phyloP scores from a whole-genome alignment of 1,139 yeast species.

The Geotrichum europaeum region DNA sequence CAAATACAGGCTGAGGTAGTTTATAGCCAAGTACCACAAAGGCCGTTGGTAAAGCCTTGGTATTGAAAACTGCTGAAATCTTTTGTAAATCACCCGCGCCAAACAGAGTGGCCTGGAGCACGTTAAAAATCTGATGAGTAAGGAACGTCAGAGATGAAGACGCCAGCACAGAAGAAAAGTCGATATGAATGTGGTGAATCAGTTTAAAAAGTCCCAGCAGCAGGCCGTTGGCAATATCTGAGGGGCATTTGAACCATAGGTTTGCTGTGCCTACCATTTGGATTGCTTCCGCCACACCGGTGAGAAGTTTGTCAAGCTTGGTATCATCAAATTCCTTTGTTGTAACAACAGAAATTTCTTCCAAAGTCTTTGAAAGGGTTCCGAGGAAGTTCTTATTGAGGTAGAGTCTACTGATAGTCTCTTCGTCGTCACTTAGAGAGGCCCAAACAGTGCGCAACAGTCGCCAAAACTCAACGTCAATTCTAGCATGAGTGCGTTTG shows the following conservation, averaged over 20 bases:
- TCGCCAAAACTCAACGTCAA: slow-evolving; percentile 19
- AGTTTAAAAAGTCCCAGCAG: slow-evolving; percentile 4
- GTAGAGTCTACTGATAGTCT: slow-evolving; percentile 17
- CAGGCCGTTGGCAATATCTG: slow-evolving; percentile 10
- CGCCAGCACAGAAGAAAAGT: not conserved
- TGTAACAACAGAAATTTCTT: not conserved
- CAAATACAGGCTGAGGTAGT: slow-evolving; percentile 5
- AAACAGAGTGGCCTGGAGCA: slow-evolving; percentile 10
- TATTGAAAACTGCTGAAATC: slow-evolving; percentile 9
- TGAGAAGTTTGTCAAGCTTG: not conserved
- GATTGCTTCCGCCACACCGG: slow-evolving; percentile 7
- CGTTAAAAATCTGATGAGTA: slow-evolving; percentile 4
- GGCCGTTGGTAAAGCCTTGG: slow-evolving; percentile 8
- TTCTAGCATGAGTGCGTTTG: slow-evolving; percentile 18
- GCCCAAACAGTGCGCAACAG: slow-evolving; percentile 15
- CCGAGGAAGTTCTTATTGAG: slow-evolving; percentile 14
- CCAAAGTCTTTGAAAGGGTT: slow-evolving; percentile 12
- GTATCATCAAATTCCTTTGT: not conserved
- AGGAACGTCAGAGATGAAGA: not conserved
- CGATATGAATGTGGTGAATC: not conserved
- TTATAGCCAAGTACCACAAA: slow-evolving; percentile 13
- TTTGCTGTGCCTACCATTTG: slow-evolving; percentile 13
- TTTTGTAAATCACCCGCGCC: slow-evolving; percentile 16
- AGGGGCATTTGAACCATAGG: slow-evolving; percentile 15
- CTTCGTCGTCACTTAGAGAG: slow-evolving; percentile 13